Evolutionary conservation across 108 stramenopile genomes (phyloP).

Genomic region (Mediolabrus comicus): DNA sequence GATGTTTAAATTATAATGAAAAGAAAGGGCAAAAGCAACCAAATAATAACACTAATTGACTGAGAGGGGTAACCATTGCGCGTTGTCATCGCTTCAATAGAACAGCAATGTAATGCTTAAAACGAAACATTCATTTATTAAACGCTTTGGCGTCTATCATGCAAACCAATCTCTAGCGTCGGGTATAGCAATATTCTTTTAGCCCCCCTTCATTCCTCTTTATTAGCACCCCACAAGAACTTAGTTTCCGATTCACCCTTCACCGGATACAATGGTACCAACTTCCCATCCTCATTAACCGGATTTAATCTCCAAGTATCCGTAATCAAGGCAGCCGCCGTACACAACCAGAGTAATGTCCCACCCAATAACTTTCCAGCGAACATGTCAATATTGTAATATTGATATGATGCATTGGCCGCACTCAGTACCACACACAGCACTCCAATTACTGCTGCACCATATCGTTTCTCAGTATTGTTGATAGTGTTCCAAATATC

Average conservation of each 20-base stretch:
- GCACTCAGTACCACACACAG: conserved; percentile 58
- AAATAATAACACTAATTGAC: too few species aligned
- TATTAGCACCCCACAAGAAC: conserved; percentile 71
- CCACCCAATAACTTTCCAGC: conserved; percentile 76
- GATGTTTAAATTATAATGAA: neutral
- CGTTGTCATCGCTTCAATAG: too few species aligned
- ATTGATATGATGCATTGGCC: conserved; percentile 66
- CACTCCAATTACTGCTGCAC: conserved; percentile 71
- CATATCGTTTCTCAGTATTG: conserved; percentile 88
- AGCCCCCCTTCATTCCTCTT: neutral
- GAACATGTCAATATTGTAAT: conserved; percentile 53
- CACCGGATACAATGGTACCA: conserved; percentile 58
- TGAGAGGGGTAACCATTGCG: too few species aligned
- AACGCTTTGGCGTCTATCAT: too few species aligned
- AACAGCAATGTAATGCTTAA: too few species aligned
- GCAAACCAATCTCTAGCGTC: neutral
- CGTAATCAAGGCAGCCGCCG: conserved; percentile 68
- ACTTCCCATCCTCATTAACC: conserved; percentile 26
- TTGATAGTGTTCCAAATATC: conserved; percentile 97
- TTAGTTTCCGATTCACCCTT: conserved; percentile 56
- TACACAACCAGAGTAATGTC: conserved; percentile 70
- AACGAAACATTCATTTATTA: too few species aligned
- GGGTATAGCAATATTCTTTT: too few species aligned
- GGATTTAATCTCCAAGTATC: conserved; percentile 86
- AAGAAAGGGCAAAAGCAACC: too few species aligned